phyloP scores from a whole-genome alignment of 169 alveolate species.

The Plasmodium inui region DNA sequence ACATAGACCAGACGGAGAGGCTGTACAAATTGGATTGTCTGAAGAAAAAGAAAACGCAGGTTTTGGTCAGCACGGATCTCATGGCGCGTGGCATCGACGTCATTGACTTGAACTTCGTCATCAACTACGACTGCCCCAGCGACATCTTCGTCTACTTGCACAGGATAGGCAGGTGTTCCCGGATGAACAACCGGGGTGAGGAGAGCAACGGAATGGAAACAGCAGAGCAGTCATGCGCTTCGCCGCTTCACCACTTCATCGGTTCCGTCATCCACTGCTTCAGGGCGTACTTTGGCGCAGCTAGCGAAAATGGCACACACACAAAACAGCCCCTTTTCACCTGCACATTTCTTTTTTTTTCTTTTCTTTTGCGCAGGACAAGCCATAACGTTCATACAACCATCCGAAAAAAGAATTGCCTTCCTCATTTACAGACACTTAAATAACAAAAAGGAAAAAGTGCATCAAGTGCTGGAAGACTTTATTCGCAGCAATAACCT shows the following conservation, averaged over 20 bases:
- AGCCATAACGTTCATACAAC: constrained; percentile 52
- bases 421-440: constrained; percentile 52
- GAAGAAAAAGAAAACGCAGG: constrained; percentile 98
- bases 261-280: neutral
- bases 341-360: constrained; percentile 18
- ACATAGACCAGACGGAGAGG: constrained; percentile 97
- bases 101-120: constrained; percentile 96
- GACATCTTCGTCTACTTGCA: constrained; percentile 97
- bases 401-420: constrained; percentile 72
- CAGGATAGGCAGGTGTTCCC: constrained; percentile 90
- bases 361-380: constrained; percentile 17
- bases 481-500: constrained; percentile 34
- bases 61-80: constrained; percentile 98
- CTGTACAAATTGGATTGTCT: constrained; percentile 97
- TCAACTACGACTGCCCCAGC: constrained; percentile 98
- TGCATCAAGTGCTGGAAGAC: constrained; percentile 46
- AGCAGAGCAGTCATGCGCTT: neutral
- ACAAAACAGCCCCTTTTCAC: neutral
- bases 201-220: neutral
- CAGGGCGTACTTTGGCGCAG: neutral
- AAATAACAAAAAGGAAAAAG: constrained; percentile 29
- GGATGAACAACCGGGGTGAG: constrained; percentile 71
- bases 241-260: neutral
- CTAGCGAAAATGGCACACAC: neutral
- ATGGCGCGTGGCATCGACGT: constrained; percentile 99